Evolutionary conservation across 2,329 filamentous ascomycete genomes (phyloP).

Genomic region (Mariannaea elegans): DNA sequence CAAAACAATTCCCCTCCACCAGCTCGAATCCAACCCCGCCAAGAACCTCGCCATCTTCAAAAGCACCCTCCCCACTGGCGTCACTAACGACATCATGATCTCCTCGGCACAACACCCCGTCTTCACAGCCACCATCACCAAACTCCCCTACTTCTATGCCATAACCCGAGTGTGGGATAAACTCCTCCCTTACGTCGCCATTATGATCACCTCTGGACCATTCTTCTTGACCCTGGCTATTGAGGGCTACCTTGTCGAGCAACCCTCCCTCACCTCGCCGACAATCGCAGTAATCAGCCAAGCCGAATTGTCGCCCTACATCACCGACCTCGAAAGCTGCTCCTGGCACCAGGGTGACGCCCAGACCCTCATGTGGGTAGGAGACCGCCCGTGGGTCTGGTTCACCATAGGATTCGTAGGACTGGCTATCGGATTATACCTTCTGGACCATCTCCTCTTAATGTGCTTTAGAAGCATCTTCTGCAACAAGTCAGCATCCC

Average conservation of each 20-base stretch:
- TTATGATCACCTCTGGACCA: slow-evolving; percentile 82
- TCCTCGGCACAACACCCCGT: slow-evolving; percentile 76
- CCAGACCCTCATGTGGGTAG: slow-evolving; percentile 57
- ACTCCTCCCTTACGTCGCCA: slow-evolving; percentile 74
- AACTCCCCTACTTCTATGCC: slow-evolving; percentile 68
- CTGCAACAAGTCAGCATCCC: too few species aligned
- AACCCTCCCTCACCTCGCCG: slow-evolving; percentile 42
- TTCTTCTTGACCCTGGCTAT: slow-evolving; percentile 79
- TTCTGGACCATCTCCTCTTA: slow-evolving; percentile 19
- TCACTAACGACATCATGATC: slow-evolving; percentile 84
- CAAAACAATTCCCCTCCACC: slow-evolving; percentile 39
- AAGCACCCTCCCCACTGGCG: slow-evolving; percentile 74
- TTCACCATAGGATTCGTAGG: slow-evolving; percentile 38
- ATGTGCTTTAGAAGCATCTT: slow-evolving; percentile 19
- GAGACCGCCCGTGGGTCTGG: slow-evolving; percentile 45
- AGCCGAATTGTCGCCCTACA: slow-evolving; percentile 34
- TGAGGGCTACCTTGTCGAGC: slow-evolving; percentile 73
- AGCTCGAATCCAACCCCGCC: slow-evolving; percentile 35
- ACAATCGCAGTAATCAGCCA: slow-evolving; percentile 37
- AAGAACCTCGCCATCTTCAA: slow-evolving; percentile 37
- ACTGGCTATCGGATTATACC: slow-evolving; percentile 7
- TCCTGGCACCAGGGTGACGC: slow-evolving; percentile 57
- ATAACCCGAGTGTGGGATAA: slow-evolving; percentile 66
- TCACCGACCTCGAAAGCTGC: slow-evolving; percentile 48
- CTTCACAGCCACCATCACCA: slow-evolving; percentile 74